Evolutionary conservation across 768 basidiomycete genomes (phyloP).

Genomic region (Boletus subcaerulescens): DNA sequence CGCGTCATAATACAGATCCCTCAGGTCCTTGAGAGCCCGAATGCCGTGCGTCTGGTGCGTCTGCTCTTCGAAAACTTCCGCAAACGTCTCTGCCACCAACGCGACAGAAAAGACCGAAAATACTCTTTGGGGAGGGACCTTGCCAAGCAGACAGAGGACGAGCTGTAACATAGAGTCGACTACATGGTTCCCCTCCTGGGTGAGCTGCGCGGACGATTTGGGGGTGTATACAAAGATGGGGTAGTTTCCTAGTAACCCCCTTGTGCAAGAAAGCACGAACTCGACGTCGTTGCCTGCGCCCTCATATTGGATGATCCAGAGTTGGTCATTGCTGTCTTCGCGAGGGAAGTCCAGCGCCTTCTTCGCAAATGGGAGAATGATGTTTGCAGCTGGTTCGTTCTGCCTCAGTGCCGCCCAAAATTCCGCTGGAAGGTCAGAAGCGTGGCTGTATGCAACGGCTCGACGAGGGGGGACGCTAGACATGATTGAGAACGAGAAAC

Average conservation of each 20-base stretch:
- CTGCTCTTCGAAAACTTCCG: slow-evolving; percentile 42
- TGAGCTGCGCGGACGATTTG: slow-evolving; percentile 39
- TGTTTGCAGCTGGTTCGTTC: slow-evolving; percentile 37
- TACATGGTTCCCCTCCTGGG: slow-evolving; percentile 19
- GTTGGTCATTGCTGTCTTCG: slow-evolving; percentile 7
- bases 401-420: slow-evolving; percentile 32
- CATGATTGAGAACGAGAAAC: slow-evolving; percentile 21
- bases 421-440: slow-evolving; percentile 14
- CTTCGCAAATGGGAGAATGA: slow-evolving; percentile 39
- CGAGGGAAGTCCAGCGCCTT: slow-evolving; percentile 19
- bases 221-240: slow-evolving; percentile 64
- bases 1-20: slow-evolving; percentile 59
- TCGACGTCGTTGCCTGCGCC: slow-evolving; percentile 8
- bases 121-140: slow-evolving; percentile 40
- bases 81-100: slow-evolving; percentile 44
- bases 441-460: slow-evolving; percentile 2
- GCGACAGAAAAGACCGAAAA: slow-evolving; percentile 68
- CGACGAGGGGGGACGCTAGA: slow-evolving; percentile 1
- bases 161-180: slow-evolving; percentile 41
- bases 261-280: slow-evolving; percentile 59
- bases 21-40: slow-evolving; percentile 34
- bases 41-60: slow-evolving; percentile 2
- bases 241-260: slow-evolving; percentile 53
- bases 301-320: slow-evolving; percentile 33
- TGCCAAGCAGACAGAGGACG: slow-evolving; percentile 36